Evolutionary conservation across 768 basidiomycete species (phyloP).

Genomic region (Tephrocybe sp.): DNA sequence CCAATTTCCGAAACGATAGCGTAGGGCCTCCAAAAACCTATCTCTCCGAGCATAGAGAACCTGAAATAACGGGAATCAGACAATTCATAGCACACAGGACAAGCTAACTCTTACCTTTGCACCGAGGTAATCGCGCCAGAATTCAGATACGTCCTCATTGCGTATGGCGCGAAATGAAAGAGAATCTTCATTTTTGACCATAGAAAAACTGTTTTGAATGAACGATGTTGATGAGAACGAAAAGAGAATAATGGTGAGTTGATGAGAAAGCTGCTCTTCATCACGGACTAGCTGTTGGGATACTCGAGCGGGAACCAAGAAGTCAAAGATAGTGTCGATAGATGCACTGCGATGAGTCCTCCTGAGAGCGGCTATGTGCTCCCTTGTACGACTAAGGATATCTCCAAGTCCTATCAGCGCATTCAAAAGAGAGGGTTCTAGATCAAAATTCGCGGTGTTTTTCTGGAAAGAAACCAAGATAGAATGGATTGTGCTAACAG

Average conservation of each 20-base stretch:
- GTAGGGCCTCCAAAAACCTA: conserved; percentile 19
- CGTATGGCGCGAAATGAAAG: conserved; percentile 1
- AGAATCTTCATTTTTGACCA: not conserved
- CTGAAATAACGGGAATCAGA: conserved; percentile 5
- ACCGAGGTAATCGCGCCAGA: conserved; percentile 24
- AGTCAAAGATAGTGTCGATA: conserved; percentile 5
- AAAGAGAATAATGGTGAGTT: conserved; percentile 16
- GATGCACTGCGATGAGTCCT: conserved; percentile 4
- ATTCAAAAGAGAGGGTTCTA: conserved; percentile 16
- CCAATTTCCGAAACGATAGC: conserved; percentile 17
- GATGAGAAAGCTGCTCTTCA: conserved; percentile 15
- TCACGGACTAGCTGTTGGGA: conserved; percentile 13
- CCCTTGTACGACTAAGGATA: conserved; percentile 15
- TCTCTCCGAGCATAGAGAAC: conserved; percentile 17
- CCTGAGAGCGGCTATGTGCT: conserved; percentile 9
- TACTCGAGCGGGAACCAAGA: conserved; percentile 12
- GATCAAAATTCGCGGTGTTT: conserved; percentile 4
- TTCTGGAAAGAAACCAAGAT: conserved; percentile 14
- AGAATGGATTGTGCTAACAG: conserved; percentile 9
- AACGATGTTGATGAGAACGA: conserved; percentile 14
- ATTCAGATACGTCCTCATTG: conserved; percentile 15
- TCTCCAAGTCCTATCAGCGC: conserved; percentile 17
- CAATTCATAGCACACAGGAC: not conserved
- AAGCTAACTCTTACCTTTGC: conserved; percentile 16
- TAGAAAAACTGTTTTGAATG: conserved; percentile 5